Evolutionary conservation across 75 land plant species (phyloP).

Genomic region (Pinus taeda): DNA sequence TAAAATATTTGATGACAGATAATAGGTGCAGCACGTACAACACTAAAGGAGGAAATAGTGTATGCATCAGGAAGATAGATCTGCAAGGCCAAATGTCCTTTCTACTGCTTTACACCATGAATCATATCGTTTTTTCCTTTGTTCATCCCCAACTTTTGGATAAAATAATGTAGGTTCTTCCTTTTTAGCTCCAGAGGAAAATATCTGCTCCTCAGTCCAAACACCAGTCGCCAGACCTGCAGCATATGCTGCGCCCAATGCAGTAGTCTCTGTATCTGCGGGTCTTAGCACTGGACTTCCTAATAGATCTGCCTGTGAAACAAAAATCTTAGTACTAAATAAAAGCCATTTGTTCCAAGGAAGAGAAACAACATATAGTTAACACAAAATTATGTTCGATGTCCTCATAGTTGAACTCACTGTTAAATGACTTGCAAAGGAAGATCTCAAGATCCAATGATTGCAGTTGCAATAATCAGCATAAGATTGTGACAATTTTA

Average conservation of each 20-base stretch:
- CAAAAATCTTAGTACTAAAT: background rate
- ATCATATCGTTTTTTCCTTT: conserved; percentile 66
- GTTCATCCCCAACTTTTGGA: conserved; percentile 48
- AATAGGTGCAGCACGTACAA: too few relatives aligned
- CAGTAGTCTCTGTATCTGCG: conserved; percentile 91
- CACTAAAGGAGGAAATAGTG: too few relatives aligned
- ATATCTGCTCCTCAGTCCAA: conserved; percentile 71
- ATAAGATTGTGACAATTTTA: too few relatives aligned
- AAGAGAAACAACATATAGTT: background rate
- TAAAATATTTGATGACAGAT: too few relatives aligned
- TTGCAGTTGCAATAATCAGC: background rate
- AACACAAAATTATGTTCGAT: background rate
- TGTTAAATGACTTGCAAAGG: background rate
- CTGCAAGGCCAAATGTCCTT: conserved; percentile 80
- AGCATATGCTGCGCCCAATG: conserved; percentile 96
- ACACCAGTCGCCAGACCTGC: conserved; percentile 90
- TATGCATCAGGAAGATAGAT: conserved; percentile 43
- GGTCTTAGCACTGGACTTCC: conserved; percentile 91
- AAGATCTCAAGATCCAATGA: background rate
- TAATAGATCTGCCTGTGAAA: conserved; percentile 80
- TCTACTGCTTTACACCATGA: conserved; percentile 92
- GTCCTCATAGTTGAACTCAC: background rate
- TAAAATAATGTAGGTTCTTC: conserved; percentile 42
- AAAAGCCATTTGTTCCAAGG: background rate
- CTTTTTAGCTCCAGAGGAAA: conserved; percentile 30